Base-by-base conservation (phyloP, 2,329 filamentous ascomycete species). In the Tetracladium maxilliforme region DNA sequence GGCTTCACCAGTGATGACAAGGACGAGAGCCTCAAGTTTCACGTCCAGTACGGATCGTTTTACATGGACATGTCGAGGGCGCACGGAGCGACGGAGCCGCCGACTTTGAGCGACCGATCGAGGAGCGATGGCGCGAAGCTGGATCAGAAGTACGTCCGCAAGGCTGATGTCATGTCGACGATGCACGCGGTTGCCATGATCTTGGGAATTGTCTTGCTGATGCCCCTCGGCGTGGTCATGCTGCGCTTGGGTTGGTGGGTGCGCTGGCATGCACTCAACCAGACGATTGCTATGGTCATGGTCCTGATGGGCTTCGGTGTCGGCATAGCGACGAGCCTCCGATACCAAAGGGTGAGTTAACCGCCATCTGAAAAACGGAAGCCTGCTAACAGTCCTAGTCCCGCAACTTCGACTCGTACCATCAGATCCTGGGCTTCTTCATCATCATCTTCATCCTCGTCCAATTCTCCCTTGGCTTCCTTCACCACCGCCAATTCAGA, bases 341-440 rank as follows among this genome's bases (percentile, higher is more conserved):
- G 50, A 31, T 71, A 72, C 33, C 62, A 68, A 29, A 51, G 68
- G 36, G 69, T 72, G 50, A 44, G 62, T 46, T 12, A 9, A 2
- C 19, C 11, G 17, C 16, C 4, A 11, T 20, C 15, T 22, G n/a
- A 6, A 10, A 18, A 3, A 6, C 6, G 19, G 10, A 10, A 6
- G 6, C 3, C 11, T 15, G 20, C 25, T 34, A 14, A 33, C 14
- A 21, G 3, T 11, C 24, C 4, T 6, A 70, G 61, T 64, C 65
- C 11, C 62, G 57, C 24, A 46, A 48, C 7, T 66, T 69, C 44
- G 55, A 54, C 22, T 55, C 56, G 2, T 45, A 54, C 7, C 70
- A 75, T 37, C 69, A 74, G 38, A 52, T 74, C 24, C 47, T 76
- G 29, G 70, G 70, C 7, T 51, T 69, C 29, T 40, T 72, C 10